These are phyloP conservation scores for Candida smagusa DNA, from an alignment of 1,139 yeast genomes.

Conservation along the genomic window DNA sequence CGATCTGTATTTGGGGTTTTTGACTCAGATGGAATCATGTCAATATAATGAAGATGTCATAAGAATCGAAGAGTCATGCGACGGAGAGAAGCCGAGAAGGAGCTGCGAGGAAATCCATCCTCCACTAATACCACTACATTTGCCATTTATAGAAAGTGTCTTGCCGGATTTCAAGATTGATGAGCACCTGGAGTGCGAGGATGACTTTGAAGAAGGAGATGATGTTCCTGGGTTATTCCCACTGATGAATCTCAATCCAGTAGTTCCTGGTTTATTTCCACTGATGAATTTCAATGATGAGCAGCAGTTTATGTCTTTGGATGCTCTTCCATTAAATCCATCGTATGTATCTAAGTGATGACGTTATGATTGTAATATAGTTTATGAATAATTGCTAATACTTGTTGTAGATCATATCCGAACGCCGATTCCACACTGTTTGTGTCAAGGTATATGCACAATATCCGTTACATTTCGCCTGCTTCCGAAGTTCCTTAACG, in stretches of 20 bases:
- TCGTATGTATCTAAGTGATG: conserved; percentile 5
- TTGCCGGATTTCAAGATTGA: background rate
- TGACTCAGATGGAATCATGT: conserved; percentile 27
- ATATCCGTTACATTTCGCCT: no score
- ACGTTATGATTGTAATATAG: background rate
- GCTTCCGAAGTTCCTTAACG: no score
- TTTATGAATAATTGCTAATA: background rate
- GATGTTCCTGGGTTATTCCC: conserved; percentile 39
- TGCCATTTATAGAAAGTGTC: background rate
- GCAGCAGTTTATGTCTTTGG: conserved; percentile 23
- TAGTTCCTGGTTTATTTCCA: conserved; percentile 40
- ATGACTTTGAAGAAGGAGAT: conserved; percentile 12
- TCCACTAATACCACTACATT: background rate
- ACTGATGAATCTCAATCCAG: conserved; percentile 27
- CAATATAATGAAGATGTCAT: conserved; percentile 17
- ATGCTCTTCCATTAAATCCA: conserved; percentile 23
- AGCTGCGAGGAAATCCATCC: background rate
- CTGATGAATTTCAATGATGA: conserved; percentile 26
- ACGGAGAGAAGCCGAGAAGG: conserved; percentile 1
- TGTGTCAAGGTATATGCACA: no score
- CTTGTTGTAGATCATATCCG: background rate
- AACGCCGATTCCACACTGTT: no score
- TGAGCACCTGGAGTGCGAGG: conserved; percentile 1
- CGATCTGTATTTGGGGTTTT: conserved; percentile 32
- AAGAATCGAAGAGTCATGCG: background rate